Evolutionary conservation across 2,329 filamentous ascomycete species (phyloP).

Genomic region (Apiospora hydei): DNA sequence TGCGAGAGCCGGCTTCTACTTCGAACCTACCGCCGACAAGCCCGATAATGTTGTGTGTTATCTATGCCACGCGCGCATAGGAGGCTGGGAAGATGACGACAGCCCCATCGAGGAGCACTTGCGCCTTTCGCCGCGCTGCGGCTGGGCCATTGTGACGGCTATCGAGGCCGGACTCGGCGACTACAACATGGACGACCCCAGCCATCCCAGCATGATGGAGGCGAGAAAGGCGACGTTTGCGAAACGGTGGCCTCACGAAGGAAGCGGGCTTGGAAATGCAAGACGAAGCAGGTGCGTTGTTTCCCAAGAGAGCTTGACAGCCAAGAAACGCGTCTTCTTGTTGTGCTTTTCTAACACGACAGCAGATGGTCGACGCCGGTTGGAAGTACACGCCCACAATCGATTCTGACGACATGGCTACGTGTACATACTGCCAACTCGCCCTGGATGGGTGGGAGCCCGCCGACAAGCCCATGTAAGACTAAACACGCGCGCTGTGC

Average conservation of each 20-base stretch:
- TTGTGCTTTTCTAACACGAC: constrained; percentile 32
- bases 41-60: constrained; percentile 93
- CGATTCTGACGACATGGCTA: constrained; percentile 87
- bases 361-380: constrained; percentile 84
- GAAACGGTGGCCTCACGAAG: constrained; percentile 88
- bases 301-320: no score
- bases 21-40: constrained; percentile 75
- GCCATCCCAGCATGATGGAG: constrained; percentile 72
- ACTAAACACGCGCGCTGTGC: constrained; percentile 28
- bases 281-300: constrained; percentile 76
- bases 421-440: constrained; percentile 88
- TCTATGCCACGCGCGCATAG: constrained; percentile 81
- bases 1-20: constrained; percentile 91
- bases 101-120: constrained; percentile 85
- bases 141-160: constrained; percentile 79
- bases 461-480: constrained; percentile 85
- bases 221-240: constrained; percentile 85
- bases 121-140: constrained; percentile 81
- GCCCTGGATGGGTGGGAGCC: constrained; percentile 95
- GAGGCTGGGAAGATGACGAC: constrained; percentile 91
- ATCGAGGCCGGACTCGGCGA: constrained; percentile 69
- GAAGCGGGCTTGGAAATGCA: constrained; percentile 89
- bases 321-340: constrained; percentile 9
- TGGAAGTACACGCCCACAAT: constrained; percentile 91
- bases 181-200: constrained; percentile 76